Base-by-base conservation (phyloP, 1,284 basidiomycete genomes). In the Fistulinella cinereoalba region DNA sequence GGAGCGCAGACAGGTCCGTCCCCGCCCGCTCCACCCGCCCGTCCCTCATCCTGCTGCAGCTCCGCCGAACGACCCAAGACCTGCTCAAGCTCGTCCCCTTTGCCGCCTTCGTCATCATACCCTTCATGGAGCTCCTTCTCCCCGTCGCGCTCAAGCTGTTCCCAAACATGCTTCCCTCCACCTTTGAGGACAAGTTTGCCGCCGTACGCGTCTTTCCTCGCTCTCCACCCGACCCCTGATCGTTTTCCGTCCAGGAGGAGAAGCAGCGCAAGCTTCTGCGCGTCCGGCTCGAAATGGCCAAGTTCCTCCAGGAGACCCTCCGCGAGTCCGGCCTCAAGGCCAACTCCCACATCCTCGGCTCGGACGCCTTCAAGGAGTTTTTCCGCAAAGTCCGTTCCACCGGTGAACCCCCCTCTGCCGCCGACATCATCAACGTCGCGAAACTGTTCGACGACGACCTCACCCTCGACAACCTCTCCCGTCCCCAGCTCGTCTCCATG, bases 131-230 rank as follows among this genome's bases (percentile, higher is more conserved):
- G 66, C 67, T 99, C 21, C 76, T 99, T n/a, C 80, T 99, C 2
- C 96, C 97, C 3, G 91, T 99, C 28, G 94, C 94, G 0, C 80
- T 99, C 58, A 97, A 96, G 69, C 72, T 99, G 41, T 99, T 99
- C 81, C 96, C 96, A 22, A 98, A 93, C 70, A 98, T 99, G 93
- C 81, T 99, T 5, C 97, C 96, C 0, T 95, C 92, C 1, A 99
- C 96, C 0, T 99, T 99, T 53, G 94, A 98, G 68, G 95, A 97
- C 74, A 96, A 97, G 69, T 97, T 89, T 61, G 85, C 92, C 39
- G 88, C 85, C 43, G 91, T 91, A 58, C 60, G 85, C 71, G n/a
- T 9, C 37, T 4, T 38, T 6, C n/a, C n/a, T n/a, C n/a, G n/a
- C n/a, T n/a, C n/a, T n/a, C n/a, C n/a, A n/a, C n/a, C n/a, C n/a